phyloP scores from a whole-genome alignment of 1,284 basidiomycete genomes.

The Trichosporon sp. region DNA sequence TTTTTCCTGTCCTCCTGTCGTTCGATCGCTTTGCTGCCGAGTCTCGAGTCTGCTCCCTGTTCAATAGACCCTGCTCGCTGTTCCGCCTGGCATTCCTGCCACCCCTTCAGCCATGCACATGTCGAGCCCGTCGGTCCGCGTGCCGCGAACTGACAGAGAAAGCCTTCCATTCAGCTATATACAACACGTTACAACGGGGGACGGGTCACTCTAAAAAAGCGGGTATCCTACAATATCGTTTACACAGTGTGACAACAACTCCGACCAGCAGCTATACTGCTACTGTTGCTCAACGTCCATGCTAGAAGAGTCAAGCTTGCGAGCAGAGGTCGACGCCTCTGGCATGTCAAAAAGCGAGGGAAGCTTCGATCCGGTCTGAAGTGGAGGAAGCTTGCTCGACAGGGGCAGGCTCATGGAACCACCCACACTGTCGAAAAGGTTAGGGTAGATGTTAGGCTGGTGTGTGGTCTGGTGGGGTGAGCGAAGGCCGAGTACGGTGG shows the following conservation, averaged over 20 bases:
- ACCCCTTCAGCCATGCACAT: background rate
- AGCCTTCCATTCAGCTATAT: background rate
- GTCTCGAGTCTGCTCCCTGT: background rate
- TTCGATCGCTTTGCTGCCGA: background rate
- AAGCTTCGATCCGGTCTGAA: constrained; percentile 13
- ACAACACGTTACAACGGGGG: constrained; percentile 16
- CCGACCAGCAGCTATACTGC: background rate
- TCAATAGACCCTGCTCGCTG: background rate
- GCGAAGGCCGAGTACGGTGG: background rate
- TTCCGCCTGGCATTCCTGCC: background rate
- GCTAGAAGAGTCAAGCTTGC: constrained; percentile 7
- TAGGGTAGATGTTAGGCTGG: background rate
- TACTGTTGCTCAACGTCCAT: constrained; percentile 12
- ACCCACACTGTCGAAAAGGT: background rate
- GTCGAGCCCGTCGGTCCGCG: background rate
- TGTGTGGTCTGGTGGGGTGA: background rate
- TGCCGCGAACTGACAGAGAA: background rate
- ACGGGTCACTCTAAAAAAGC: background rate
- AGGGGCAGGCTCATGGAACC: background rate
- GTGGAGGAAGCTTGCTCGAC: constrained; percentile 15
- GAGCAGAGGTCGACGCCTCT: constrained; percentile 4
- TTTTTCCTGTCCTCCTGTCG: constrained; percentile 10
- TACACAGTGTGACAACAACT: constrained; percentile 7
- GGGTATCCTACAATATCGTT: constrained; percentile 16
- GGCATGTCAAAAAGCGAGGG: constrained; percentile 13